Evolutionary conservation across 83 land plant species (phyloP), one percentile per base, ranked within the genome.

Genomic region (Thuja plicata): DNA sequence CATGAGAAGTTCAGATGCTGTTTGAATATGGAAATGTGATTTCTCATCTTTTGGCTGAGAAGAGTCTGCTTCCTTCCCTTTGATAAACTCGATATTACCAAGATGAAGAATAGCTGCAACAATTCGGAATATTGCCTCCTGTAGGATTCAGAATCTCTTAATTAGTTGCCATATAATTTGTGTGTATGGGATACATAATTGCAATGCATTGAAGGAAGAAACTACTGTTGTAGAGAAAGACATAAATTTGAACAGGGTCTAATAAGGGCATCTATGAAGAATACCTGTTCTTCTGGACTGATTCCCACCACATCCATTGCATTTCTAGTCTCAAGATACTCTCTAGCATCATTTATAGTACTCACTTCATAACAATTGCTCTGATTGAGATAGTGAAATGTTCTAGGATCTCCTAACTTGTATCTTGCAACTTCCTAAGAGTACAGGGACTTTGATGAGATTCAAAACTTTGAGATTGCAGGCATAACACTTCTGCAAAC

Each of bases 301-400:
- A 97, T 97, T 30, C 99, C 99, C 82, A 97, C 97, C 86, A 97
- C 88, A 89, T 97, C 99, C 99, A 97, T 97, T 40, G 99, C 99
- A 88, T 96, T 95, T 88, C 99, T 91, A 21, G 99, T 97, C 85
- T 95, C 97, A 0, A 93, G 89, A 88, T 97, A 97, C 62, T 97
- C 99, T 74, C 94, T 91, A 45, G 93, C 93, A 92, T 97, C 97
- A 93, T 92, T 91, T 79, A 96, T 95, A 71, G 92, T 93, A 55
- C 93, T 88, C 83, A 96, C 95, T 88, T 97, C 97, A 89, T 90
- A 96, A 80, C 96, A 95, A 55, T 90, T 95, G 38, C 96, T 92
- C 82, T 97, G 99, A 71, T 97, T 97, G 37, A 97, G 93, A 92
- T 97, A 97, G 88, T 93, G 98, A 84, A 97, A 96, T 74, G 82